A percentile compares a stretch with the other conserved stretches of the same genome.
Conservation (phyloP, 495 filamentous ascomycete species). For the Pseudomonodictys pantanalensis region DNA sequence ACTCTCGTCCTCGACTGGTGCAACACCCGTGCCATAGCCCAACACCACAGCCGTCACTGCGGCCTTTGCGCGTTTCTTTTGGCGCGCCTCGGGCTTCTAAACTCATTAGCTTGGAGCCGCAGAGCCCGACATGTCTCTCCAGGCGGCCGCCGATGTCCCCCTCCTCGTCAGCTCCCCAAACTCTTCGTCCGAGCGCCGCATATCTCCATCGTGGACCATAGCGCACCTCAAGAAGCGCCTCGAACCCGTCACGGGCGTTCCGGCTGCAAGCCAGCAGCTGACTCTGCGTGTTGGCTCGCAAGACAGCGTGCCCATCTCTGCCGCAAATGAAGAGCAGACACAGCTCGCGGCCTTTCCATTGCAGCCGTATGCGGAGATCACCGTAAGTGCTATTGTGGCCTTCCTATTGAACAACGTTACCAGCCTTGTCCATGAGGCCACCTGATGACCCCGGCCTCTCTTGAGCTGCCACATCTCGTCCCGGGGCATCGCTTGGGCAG, state of each 20-base stretch:
- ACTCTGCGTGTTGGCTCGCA: conserved; percentile 57
- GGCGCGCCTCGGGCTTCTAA: background rate
- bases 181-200: conserved; percentile 74
- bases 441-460: conserved; percentile 15
- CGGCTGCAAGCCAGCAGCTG: conserved; percentile 73
- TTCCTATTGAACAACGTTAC: conserved; percentile 1
- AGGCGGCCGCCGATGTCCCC: conserved; percentile 74
- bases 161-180: conserved; percentile 78
- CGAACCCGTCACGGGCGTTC: conserved; percentile 90
- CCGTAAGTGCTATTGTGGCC: conserved; percentile 55
- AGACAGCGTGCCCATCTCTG: conserved; percentile 56
- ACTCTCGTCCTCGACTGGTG: background rate
- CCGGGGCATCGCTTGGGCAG: conserved; percentile 1
- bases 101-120: background rate
- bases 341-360: conserved; percentile 61
- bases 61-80: conserved; percentile 1
- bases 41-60: background rate
- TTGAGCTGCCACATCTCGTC: conserved; percentile 27
- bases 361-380: conserved; percentile 69
- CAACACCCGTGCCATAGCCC: conserved; percentile 3
- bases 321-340: conserved; percentile 64
- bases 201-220: conserved; percentile 91
- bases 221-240: conserved; percentile 81
- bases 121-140: conserved; percentile 41
- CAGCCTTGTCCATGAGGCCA: conserved; percentile 11